phyloP scores from a whole-genome alignment of 1,139 yeast species.

The Waltiozyma solani region DNA sequence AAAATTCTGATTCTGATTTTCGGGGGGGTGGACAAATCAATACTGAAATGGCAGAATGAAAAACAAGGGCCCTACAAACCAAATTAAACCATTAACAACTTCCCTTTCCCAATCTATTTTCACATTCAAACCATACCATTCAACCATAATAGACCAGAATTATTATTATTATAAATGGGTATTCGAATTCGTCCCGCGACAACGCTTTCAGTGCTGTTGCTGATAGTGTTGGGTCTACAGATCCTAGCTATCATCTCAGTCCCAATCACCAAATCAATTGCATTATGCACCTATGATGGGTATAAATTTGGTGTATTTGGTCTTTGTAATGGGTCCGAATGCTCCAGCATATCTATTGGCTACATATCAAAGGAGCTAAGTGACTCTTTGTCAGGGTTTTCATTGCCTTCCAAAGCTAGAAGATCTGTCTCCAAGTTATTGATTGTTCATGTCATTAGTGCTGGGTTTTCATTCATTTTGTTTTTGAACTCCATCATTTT shows the following conservation, averaged over 20 bases:
- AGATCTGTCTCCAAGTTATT: constrained; percentile 59
- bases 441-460: constrained; percentile 74
- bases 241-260: constrained; percentile 47
- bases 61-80: no score
- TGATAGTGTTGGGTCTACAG: constrained; percentile 42
- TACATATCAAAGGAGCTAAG: constrained; percentile 27
- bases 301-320: constrained; percentile 83
- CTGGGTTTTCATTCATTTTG: constrained; percentile 60
- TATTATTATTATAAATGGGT: no score
- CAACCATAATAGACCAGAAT: no score
- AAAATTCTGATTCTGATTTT: not conserved
- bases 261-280: constrained; percentile 36
- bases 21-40: no score
- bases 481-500: constrained; percentile 27
- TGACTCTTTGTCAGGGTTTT: constrained; percentile 29
- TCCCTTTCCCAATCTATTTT: no score
- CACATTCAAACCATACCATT: no score
- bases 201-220: constrained; percentile 29
- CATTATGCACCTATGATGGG: constrained; percentile 20
- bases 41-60: no score
- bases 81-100: no score
- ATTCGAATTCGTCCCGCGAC: constrained; percentile 26
- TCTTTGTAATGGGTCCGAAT: constrained; percentile 41
- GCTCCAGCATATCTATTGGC: constrained; percentile 43
- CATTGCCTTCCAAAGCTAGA: constrained; percentile 47